A percentile compares a stretch with the other conserved stretches of the same genome.
These are phyloP conservation scores for Hyaloperonospora brassicae DNA, from an alignment of 352 stramenopile species.

Conservation along the genomic window DNA sequence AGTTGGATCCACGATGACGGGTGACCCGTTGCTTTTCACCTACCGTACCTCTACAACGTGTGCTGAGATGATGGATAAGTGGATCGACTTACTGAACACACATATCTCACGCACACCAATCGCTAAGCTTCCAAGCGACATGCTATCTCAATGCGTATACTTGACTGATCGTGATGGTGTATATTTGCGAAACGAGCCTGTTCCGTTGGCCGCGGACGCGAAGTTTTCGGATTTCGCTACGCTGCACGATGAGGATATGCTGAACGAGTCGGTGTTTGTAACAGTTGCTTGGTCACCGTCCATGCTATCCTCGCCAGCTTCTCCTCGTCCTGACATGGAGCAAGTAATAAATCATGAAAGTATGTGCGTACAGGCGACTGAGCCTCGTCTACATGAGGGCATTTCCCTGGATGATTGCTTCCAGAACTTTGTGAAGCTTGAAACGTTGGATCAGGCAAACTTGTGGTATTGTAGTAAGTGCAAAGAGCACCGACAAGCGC, in stretches of 20 bases:
- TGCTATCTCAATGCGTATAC: conserved; percentile 45
- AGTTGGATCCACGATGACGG: conserved; percentile 36
- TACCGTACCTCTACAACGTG: conserved; percentile 56
- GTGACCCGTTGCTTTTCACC: conserved; percentile 63
- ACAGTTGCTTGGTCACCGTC: conserved; percentile 45
- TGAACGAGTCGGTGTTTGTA: conserved; percentile 45
- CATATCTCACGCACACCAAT: conserved; percentile 35
- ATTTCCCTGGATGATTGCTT: conserved; percentile 77
- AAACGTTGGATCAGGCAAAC: conserved; percentile 79
- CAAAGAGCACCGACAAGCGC: conserved; percentile 66
- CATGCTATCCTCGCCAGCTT: conserved; percentile 32
- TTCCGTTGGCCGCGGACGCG: conserved; percentile 29
- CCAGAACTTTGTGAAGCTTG: conserved; percentile 75
- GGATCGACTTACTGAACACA: conserved; percentile 37
- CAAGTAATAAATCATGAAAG: conserved; percentile 47
- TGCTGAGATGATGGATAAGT: conserved; percentile 50
- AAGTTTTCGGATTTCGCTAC: conserved; percentile 52
- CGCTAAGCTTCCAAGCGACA: conserved; percentile 30
- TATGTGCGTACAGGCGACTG: conserved; percentile 24
- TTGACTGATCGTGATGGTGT: conserved; percentile 50
- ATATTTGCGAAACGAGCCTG: conserved; percentile 40
- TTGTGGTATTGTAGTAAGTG: conserved; percentile 80
- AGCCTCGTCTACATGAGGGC: conserved; percentile 22
- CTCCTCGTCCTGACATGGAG: conserved; percentile 44
- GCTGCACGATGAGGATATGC: conserved; percentile 30